Conservation (phyloP, 169 alveolate species). For the Eimeria falciformis region DNA sequence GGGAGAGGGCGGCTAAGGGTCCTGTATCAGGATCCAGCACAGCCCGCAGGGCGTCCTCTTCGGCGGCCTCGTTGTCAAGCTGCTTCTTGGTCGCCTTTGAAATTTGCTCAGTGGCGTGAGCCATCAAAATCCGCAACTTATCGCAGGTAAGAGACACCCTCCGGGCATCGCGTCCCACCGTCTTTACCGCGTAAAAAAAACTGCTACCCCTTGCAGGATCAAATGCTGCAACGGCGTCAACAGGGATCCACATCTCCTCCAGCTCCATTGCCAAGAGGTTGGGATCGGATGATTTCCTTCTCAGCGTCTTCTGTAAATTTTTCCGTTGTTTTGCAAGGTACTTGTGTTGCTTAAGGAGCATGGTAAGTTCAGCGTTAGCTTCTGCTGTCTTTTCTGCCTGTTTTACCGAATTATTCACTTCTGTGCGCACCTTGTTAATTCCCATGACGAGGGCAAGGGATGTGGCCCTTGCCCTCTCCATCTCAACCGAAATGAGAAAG, state of each 20-base stretch:
- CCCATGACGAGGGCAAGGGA: neutral
- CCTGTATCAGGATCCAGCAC: neutral
- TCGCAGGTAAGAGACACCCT: neutral
- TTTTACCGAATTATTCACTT: neutral
- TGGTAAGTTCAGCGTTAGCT: neutral
- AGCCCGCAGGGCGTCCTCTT: neutral
- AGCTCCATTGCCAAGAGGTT: neutral
- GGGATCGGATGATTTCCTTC: neutral
- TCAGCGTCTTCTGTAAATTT: neutral
- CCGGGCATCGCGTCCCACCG: neutral
- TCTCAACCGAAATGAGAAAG: neutral
- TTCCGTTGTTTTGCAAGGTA: neutral
- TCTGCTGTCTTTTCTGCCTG: neutral
- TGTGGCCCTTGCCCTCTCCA: neutral
- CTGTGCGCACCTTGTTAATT: neutral
- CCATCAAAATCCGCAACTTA: neutral
- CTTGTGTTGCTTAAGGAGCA: neutral
- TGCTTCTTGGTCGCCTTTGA: neutral
- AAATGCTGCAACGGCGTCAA: neutral
- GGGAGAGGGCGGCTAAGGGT: neutral
- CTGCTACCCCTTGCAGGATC: neutral
- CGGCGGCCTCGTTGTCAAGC: neutral
- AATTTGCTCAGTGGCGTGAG: neutral
- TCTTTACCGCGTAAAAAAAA: neutral
- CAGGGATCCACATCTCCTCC: neutral